A percentile compares a stretch with the other conserved stretches of the same genome.
Evolutionary conservation across 805 yeast species (phyloP).

Genomic region (Kuraishia cidri): DNA sequence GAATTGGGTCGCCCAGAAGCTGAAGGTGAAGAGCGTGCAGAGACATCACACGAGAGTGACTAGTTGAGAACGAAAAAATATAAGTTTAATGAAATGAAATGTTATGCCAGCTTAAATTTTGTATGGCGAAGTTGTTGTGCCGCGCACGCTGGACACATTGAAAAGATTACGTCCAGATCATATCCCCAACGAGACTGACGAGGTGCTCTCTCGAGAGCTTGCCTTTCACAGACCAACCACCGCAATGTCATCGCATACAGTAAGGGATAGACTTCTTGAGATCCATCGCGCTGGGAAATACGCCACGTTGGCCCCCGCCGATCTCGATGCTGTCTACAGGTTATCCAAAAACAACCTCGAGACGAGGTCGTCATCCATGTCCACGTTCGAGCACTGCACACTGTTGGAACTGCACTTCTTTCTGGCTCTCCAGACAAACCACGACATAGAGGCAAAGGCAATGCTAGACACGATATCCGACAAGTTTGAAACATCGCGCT

Average conservation of each 20-base stretch:
- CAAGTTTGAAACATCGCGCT: conserved; percentile 41
- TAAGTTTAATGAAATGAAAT: background rate
- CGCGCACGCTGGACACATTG: no score
- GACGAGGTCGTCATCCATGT: conserved; percentile 20
- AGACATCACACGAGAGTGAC: conserved; percentile 1
- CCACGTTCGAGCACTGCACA: conserved; percentile 33
- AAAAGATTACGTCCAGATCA: no score
- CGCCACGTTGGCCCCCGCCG: conserved; percentile 35
- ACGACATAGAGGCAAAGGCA: conserved; percentile 65
- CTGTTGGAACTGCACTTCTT: conserved; percentile 68
- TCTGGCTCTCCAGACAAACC: conserved; percentile 48
- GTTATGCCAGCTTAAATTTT: no score
- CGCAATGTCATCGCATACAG: background rate
- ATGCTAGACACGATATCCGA: conserved; percentile 60
- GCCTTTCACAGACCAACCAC: no score
- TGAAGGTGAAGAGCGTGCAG: conserved; percentile 11
- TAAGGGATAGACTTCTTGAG: conserved; percentile 34
- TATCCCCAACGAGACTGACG: no score
- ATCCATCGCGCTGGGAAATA: conserved; percentile 44
- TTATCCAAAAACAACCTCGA: conserved; percentile 27
- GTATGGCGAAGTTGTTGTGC: no score
- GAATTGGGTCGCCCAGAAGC: conserved; percentile 65
- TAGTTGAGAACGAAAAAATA: background rate
- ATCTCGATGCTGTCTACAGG: conserved; percentile 25
- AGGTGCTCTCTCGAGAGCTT: no score